These are phyloP conservation scores for Nevesoporus exiguus DNA, from an alignment of 768 basidiomycete species.

Conservation along the genomic window DNA sequence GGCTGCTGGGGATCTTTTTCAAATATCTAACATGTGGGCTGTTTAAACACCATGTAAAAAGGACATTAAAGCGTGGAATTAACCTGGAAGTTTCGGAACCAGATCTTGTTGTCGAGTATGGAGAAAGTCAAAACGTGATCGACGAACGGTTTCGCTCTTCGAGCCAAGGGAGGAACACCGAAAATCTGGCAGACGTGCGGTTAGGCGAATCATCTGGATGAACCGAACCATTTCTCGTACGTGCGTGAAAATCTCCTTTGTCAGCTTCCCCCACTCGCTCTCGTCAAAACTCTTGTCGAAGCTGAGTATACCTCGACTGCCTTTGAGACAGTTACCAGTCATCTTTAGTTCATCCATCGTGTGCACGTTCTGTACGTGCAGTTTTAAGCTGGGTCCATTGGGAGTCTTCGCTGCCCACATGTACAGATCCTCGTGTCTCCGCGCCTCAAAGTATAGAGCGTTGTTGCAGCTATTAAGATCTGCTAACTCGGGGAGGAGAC, in stretches of 20 bases:
- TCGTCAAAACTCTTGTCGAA: constrained; percentile 92
- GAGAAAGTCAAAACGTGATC: constrained; percentile 98
- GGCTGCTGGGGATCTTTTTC: constrained; percentile 92
- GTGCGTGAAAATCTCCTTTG: constrained; percentile 93
- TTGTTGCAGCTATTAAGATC: constrained; percentile 99
- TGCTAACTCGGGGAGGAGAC: constrained; percentile 91
- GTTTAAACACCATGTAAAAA: not conserved
- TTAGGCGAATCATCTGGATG: constrained; percentile 1
- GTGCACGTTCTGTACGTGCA: constrained; percentile 98
- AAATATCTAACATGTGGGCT: constrained; percentile 64
- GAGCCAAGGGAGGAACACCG: constrained; percentile 86
- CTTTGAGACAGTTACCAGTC: constrained; percentile 98
- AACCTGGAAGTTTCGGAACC: constrained; percentile 99
- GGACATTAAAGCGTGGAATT: constrained; percentile 15
- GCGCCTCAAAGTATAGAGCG: constrained; percentile 93
- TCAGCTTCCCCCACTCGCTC: constrained; percentile 78
- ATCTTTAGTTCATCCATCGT: constrained; percentile 99
- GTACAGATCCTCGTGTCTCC: constrained; percentile 93
- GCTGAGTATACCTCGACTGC: constrained; percentile 85
- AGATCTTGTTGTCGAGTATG: constrained; percentile 91
- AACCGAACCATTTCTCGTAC: constrained; percentile 42
- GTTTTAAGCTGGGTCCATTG: constrained; percentile 94
- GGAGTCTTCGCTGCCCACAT: constrained; percentile 96
- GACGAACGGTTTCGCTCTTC: constrained; percentile 93
- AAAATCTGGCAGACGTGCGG: constrained; percentile 64